phyloP scores from a whole-genome alignment of 164 flowering plant species.

The Magnolia changhungtana region DNA sequence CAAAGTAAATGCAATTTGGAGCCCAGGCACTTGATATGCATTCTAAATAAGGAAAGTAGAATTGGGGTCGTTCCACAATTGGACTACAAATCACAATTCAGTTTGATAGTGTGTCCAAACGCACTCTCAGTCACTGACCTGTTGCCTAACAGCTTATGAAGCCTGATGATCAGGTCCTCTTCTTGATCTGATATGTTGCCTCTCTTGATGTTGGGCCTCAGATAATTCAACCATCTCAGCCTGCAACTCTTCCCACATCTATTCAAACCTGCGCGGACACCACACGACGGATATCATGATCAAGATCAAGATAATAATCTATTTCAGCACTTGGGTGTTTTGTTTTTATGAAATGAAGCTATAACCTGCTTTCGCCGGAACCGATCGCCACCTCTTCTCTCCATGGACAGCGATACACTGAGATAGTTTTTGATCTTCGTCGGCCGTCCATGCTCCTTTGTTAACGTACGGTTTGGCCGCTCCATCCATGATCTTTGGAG shows the following conservation, averaged over 20 bases:
- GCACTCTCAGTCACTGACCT: slow-evolving; percentile 9
- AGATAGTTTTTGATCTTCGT: slow-evolving; percentile 23
- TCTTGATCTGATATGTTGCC: slow-evolving; percentile 31
- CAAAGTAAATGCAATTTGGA: background rate
- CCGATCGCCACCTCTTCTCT: slow-evolving; percentile 28
- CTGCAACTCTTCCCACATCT: slow-evolving; percentile 35
- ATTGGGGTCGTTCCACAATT: background rate
- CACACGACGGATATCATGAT: background rate
- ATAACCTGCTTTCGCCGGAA: slow-evolving; percentile 30
- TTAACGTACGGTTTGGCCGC: slow-evolving; percentile 34
- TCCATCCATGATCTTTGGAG: background rate
- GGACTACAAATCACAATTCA: background rate
- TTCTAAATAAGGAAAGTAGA: background rate
- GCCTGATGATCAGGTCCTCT: slow-evolving; percentile 31
- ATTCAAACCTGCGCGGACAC: slow-evolving; percentile 29
- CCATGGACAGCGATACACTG: slow-evolving; percentile 26
- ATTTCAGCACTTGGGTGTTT: background rate
- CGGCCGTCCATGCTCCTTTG: slow-evolving; percentile 38
- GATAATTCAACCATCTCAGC: slow-evolving; percentile 31
- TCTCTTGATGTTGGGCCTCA: slow-evolving; percentile 32
- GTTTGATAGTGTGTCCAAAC: background rate
- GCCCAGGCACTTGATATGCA: background rate
- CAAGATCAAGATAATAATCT: background rate
- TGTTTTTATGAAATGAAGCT: background rate
- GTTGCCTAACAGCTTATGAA: slow-evolving; percentile 31